Evolutionary conservation across 2,329 filamentous ascomycete species (phyloP).

Genomic region (Fusarium nelsonii): DNA sequence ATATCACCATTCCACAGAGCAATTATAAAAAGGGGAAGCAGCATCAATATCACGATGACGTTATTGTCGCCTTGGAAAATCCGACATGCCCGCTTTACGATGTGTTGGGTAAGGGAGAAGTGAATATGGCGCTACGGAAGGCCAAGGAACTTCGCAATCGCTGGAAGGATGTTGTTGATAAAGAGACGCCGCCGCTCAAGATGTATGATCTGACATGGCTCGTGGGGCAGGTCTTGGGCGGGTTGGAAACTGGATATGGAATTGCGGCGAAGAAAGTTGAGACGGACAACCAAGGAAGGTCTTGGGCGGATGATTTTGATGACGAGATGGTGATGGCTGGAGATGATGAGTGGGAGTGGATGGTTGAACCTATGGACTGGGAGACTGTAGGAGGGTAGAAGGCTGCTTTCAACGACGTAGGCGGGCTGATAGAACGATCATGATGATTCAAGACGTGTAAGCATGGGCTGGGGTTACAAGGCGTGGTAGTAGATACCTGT

Average conservation of each 20-base stretch:
- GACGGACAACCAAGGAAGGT: constrained; percentile 56
- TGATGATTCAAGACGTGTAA: not conserved
- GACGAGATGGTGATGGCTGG: constrained; percentile 30
- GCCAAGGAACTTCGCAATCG: constrained; percentile 79
- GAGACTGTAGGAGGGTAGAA: constrained; percentile 43
- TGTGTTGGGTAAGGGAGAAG: constrained; percentile 67
- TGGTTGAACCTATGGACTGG: constrained; percentile 58
- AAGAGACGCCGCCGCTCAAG: constrained; percentile 59
- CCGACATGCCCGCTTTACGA: constrained; percentile 66
- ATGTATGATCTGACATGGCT: constrained; percentile 73
- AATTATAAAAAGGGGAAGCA: not conserved
- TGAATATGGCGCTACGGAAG: constrained; percentile 68
- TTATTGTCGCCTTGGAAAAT: constrained; percentile 72
- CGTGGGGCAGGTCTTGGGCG: constrained; percentile 66
- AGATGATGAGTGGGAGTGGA: constrained; percentile 55
- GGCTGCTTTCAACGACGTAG: not conserved
- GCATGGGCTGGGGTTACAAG: not conserved
- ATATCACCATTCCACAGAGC: constrained; percentile 62
- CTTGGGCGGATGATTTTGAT: constrained; percentile 41
- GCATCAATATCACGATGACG: constrained; percentile 77
- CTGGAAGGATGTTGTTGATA: constrained; percentile 76
- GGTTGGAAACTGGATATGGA: constrained; percentile 69
- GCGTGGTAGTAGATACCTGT: not conserved
- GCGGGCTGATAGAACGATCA: not conserved
- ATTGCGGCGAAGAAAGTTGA: constrained; percentile 62